Conservation (phyloP, 2,329 filamentous ascomycete genomes). For the Penicillium sp. region DNA sequence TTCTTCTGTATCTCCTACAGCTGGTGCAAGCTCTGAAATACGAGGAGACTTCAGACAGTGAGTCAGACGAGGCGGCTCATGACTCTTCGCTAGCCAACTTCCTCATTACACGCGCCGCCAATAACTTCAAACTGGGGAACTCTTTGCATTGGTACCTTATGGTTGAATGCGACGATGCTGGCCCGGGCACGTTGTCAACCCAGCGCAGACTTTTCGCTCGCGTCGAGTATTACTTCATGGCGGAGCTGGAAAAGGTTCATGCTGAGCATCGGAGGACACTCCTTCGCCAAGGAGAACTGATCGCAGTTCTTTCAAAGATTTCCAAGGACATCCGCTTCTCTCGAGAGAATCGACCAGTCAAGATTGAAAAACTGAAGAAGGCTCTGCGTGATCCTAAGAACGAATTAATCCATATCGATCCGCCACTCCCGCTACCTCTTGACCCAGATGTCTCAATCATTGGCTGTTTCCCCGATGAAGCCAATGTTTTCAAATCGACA, state of each 20-base stretch:
- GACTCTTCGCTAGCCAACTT: constrained; percentile 89
- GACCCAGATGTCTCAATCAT: constrained; percentile 80
- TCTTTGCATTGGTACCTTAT: constrained; percentile 98
- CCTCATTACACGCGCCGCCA: constrained; percentile 81
- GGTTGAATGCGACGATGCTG: constrained; percentile 89
- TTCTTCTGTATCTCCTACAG: constrained; percentile 88
- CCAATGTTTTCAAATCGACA: constrained; percentile 93
- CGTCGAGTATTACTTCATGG: constrained; percentile 96
- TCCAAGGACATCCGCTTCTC: constrained; percentile 84
- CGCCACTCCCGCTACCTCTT: constrained; percentile 81
- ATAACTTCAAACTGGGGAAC: constrained; percentile 88
- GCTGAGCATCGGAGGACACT: constrained; percentile 73
- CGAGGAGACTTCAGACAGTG: constrained; percentile 70
- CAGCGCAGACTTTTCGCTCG: constrained; percentile 87
- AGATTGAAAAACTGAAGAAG: constrained; percentile 81
- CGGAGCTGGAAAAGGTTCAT: constrained; percentile 75
- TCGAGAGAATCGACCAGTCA: constrained; percentile 73
- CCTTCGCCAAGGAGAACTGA: constrained; percentile 83
- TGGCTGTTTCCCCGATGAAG: constrained; percentile 80
- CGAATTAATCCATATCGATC: constrained; percentile 79
- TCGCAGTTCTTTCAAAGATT: constrained; percentile 83
- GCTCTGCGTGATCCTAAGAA: constrained; percentile 87
- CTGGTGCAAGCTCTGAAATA: constrained; percentile 96
- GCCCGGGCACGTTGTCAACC: constrained; percentile 70
- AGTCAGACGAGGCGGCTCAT: constrained; percentile 62